Base-by-base conservation (phyloP, 345 rosid genomes). In the Gossypium anomalum region DNA sequence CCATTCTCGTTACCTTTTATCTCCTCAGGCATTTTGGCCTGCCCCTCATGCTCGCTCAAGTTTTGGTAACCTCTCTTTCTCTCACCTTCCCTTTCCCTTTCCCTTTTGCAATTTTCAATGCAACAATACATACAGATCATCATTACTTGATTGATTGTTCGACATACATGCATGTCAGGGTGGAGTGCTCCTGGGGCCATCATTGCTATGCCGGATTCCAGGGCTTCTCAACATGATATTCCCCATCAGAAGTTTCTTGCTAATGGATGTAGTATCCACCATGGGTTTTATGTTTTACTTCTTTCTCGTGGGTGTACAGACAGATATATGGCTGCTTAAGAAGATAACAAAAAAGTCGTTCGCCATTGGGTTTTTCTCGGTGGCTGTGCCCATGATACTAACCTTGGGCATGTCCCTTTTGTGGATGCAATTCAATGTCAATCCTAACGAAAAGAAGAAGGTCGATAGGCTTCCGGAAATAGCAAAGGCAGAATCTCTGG, bases 401-500 rank as follows among this genome's bases (percentile, higher is more conserved):
- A 77, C 72, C 76, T 20, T 29, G 7, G 38, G 27, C 64, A 8
- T 19, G 3, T 51, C 68, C 44, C 3, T 74, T 9, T 15, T 73
- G 9, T 23, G 63, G 49, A 3, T 14, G 19, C 22, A 9, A 43
- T 22, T 23, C 52, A 0, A 34, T 2, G 44, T 34, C 41, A 34
- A 27, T 16, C 9, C 27, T 43, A 66, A 23, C 17, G 15, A 8
- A 10, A 55, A 29, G 29, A 55, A 29, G 29, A 13, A 29, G 16
- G 61, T 48, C 2, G 9, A 10, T 0, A 19, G 47, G 25, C 77
- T 75, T 23, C 77, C 63, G 2, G 12, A 9, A 1, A 47, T 81
- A 27, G 79, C 80, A 7, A 27, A 17, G 27, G 60, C 56, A 15
- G 74, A 74, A 70, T 76, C 78, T 10, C 89, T 89, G 77, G 88